These are phyloP conservation scores for Pyricularia grisea DNA, from an alignment of 2,329 filamentous ascomycete species.

Conservation along the genomic window DNA sequence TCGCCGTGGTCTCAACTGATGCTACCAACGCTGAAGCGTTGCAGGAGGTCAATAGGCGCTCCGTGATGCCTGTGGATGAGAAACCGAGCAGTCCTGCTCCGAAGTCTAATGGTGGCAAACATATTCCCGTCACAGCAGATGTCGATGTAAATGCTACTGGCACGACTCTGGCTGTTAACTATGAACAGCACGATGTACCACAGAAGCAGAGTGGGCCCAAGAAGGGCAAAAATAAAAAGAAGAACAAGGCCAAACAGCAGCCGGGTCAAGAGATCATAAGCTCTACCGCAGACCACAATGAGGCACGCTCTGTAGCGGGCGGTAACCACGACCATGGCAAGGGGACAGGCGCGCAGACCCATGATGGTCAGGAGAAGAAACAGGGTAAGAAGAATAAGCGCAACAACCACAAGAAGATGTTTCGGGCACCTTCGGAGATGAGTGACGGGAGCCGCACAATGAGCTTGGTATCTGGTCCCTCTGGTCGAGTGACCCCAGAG, in stretches of 20 bases:
- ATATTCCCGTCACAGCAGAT: background rate
- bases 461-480: background rate
- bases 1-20: background rate
- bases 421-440: background rate
- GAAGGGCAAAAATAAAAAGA: conserved; percentile 8
- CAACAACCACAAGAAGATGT: background rate
- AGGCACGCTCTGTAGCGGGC: background rate
- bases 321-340: background rate
- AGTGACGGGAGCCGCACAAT: background rate
- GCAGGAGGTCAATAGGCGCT: background rate
- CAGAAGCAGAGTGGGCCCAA: background rate
- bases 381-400: background rate
- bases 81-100: background rate
- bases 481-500: conserved; percentile 1
- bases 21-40: background rate
- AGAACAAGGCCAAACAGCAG: conserved; percentile 5
- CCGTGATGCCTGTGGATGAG: background rate
- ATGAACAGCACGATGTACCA: background rate
- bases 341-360: background rate
- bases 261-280: background rate
- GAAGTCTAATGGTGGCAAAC: background rate
- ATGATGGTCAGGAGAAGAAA: background rate
- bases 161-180: background rate
- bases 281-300: background rate
- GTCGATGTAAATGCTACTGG: background rate